Evolutionary conservation across 73 alveolate species (phyloP), one percentile per base, ranked within the genome.

Genomic region (Stentor coeruleus): DNA sequence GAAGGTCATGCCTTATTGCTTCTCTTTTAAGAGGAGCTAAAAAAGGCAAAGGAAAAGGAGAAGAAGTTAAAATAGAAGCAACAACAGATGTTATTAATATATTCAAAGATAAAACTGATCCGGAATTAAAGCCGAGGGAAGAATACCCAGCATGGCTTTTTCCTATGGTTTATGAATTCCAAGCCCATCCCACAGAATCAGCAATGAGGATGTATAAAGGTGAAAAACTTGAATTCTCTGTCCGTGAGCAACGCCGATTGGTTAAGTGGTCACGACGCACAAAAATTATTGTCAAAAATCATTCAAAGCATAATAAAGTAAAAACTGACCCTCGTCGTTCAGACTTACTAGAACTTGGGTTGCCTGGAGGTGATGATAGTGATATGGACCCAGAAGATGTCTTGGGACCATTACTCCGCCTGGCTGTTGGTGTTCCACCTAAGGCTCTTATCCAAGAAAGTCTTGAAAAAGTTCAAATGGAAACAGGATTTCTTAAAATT

Each of bases 11-110:
- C n/a, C 66, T 49, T 49, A 6, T 49, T 49, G 28, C 20, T 20
- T 49, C 66, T 20, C 66, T 49, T 49, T 11, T 49, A 6, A 6
- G 66, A 11, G 66, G 66, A 49, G 66, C 28, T 49, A 49, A 49
- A 49, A 49, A 49, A 49, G 66, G 66, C 66, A 49, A 49, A 49
- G 66, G 66, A 6, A 49, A 49, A 49, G 66, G 66, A 49, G 66
- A 49, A 49, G 66, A 49, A 20, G 66, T 49, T 11, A 49, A 49
- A 49, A 49, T 49, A 6, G 66, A 49, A 49, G 66, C 66, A 49
- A 49, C 66, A 49, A 49, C 66, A 11, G 66, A 49, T 20, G 20
- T 49, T 20, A 49, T 49, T 11, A 49, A 49, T 20, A 49, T 49
- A 6, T 49, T 11, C 66, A 49, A 49, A 49, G 66, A 49, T 11